Evolutionary conservation across 108 stramenopile genomes (phyloP), one percentile per base, ranked within the genome.

Genomic region (Schizochytrium sp.): DNA sequence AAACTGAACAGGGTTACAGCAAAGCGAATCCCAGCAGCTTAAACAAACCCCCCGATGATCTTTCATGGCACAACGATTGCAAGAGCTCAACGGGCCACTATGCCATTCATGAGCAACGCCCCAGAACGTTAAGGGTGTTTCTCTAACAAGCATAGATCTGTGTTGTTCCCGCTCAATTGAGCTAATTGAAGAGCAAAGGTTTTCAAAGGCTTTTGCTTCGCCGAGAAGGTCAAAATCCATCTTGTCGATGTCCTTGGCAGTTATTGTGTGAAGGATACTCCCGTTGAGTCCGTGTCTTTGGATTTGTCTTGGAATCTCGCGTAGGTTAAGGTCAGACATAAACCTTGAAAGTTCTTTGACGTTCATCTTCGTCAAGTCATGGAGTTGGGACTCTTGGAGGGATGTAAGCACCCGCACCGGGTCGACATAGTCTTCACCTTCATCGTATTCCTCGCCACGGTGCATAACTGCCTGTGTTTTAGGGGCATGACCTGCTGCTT

Each of bases 361-460:
- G 76, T 83, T 55, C 76, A 83, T 83, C 47, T 83, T 83, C n/a
- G 47, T 83, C 17, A 55, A 38, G 38, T 83, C 50, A n/a, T 83
- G 50, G 50, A 83, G 10, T 40, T 83, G 76, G 15, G 10, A 13
- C 3, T 83, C 28, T 38, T 49, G 12, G 50, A 83, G 53, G n/a
- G 50, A 55, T 53, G 76, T 55, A 38, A 83, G 76, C 76, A 83
- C 76, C 38, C 76, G 76, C 53, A 55, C 76, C 8, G 76, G 76
- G 76, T 83, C 76, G 3, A 83, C 76, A 44, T 5, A 69, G 64
- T 69, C 64, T 7, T 44, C 64, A 8, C 28, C 64, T 7, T 38
- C 64, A 44, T 69, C 64, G 28, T 28, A 28, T 44, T 12, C 12
- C 42, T 38, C 40, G 1, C 44, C 64, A 44, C 64, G 64, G 42